Percentiles rank a stretch among this genome's conserved stretches.
These are phyloP conservation scores for Neurospora sp. DNA, from an alignment of 2,329 filamentous ascomycete species.

Conservation along the genomic window DNA sequence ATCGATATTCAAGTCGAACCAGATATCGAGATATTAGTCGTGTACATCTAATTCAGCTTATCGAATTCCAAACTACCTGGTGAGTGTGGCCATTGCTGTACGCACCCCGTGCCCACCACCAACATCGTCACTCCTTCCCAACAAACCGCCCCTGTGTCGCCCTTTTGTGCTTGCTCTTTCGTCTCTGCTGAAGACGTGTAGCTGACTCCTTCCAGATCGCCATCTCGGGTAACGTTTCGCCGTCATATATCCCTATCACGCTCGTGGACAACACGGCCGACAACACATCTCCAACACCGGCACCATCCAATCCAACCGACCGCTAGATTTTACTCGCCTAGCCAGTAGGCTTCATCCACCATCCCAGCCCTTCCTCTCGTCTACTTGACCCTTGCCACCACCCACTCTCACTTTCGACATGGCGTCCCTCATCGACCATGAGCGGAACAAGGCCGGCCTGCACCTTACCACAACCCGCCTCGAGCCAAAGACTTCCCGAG, in stretches of 20 bases:
- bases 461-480: conserved; percentile 11
- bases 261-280: neutral
- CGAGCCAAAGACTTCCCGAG: conserved; percentile 17
- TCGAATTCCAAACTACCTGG: too few relatives aligned
- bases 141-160: neutral
- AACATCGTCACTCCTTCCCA: neutral
- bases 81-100: neutral
- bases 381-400: neutral
- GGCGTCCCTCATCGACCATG: conserved; percentile 11
- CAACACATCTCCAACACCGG: neutral
- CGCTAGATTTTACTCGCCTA: conserved; percentile 13
- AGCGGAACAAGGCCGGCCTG: conserved; percentile 12
- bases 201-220: neutral
- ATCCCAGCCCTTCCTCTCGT: neutral
- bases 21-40: neutral
- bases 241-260: neutral
- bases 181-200: neutral
- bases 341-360: conserved; percentile 2
- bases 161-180: neutral
- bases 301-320: neutral
- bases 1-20: neutral
- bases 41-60: neutral
- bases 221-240: neutral
- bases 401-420: conserved; percentile 6
- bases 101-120: neutral